phyloP scores from a whole-genome alignment of 208 protist species.

The Angomonas desouzai region DNA sequence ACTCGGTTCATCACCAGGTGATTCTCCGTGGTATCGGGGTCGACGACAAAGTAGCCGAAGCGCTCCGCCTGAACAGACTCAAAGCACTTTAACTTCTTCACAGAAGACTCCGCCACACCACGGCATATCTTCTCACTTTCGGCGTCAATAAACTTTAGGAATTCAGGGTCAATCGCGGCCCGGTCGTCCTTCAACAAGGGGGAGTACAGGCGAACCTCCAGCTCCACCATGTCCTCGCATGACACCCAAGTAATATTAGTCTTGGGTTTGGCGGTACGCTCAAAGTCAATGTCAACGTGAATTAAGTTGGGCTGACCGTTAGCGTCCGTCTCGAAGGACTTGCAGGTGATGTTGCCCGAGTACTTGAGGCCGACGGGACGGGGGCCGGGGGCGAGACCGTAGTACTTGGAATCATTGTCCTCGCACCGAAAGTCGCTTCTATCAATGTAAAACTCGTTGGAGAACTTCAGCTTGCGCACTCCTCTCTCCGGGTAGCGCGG shows the following conservation, averaged over 20 bases:
- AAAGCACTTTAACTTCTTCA: slow-evolving; percentile 45
- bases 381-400: slow-evolving; percentile 75
- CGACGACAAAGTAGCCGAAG: slow-evolving; percentile 90
- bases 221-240: slow-evolving; percentile 42
- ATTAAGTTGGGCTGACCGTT: slow-evolving; percentile 59
- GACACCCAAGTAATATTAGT: slow-evolving; percentile 92
- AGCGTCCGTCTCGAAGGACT: slow-evolving; percentile 67
- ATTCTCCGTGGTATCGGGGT: slow-evolving; percentile 59
- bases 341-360: slow-evolving; percentile 82
- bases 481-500: slow-evolving; percentile 86
- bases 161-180: slow-evolving; percentile 79
- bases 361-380: slow-evolving; percentile 88
- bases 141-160: slow-evolving; percentile 85
- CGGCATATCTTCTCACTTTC: slow-evolving; percentile 64
- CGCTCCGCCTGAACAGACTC: slow-evolving; percentile 89
- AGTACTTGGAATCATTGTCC: slow-evolving; percentile 86
- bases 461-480: slow-evolving; percentile 84
- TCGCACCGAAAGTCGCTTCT: slow-evolving; percentile 93
- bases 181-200: slow-evolving; percentile 85
- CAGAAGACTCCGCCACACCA: slow-evolving; percentile 65
- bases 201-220: slow-evolving; percentile 81
- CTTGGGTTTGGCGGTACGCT: slow-evolving; percentile 80
- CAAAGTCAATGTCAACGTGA: slow-evolving; percentile 86
- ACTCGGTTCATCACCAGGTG: slow-evolving; percentile 89
- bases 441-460: slow-evolving; percentile 96